Percentiles rank a stretch among this genome's conserved stretches.
Conservation (phyloP, 2,329 filamentous ascomycete species). For the Arthrobotrys sphaeroides region DNA sequence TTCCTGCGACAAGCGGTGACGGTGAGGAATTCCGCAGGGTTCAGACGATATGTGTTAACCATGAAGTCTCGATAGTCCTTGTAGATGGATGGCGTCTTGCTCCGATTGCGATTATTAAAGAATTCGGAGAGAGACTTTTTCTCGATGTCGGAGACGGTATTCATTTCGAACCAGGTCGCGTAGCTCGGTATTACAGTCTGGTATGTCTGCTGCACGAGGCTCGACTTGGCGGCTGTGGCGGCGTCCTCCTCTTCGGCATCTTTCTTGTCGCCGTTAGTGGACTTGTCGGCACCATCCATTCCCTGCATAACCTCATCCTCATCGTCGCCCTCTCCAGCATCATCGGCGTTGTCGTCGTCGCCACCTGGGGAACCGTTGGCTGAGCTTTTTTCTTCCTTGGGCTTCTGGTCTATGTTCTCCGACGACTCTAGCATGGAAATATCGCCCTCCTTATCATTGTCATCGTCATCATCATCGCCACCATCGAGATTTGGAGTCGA, state of each 20-base stretch:
- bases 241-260: slow-evolving; percentile 64
- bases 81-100: slow-evolving; percentile 96
- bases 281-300: slow-evolving; percentile 66
- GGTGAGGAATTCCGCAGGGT: slow-evolving; percentile 94
- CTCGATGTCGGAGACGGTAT: slow-evolving; percentile 86
- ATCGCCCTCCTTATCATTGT: slow-evolving; percentile 56
- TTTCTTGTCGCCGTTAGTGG: slow-evolving; percentile 62
- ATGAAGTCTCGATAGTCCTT: slow-evolving; percentile 99
- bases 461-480: slow-evolving; percentile 55
- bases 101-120: slow-evolving; percentile 97
- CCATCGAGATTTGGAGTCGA: slow-evolving; percentile 50
- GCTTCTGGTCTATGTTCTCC: slow-evolving; percentile 55
- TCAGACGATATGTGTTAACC: slow-evolving; percentile 98
- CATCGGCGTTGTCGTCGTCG: slow-evolving; percentile 50
- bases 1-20: slow-evolving; percentile 96
- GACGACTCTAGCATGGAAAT: slow-evolving; percentile 54
- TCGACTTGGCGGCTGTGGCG: slow-evolving; percentile 81
- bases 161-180: slow-evolving; percentile 99
- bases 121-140: slow-evolving; percentile 96
- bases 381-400: slow-evolving; percentile 36
- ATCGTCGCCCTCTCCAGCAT: slow-evolving; percentile 55
- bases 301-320: slow-evolving; percentile 61
- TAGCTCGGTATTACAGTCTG: slow-evolving; percentile 97
- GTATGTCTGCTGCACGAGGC: slow-evolving; percentile 91
- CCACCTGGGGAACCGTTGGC: slow-evolving; percentile 48